Conservation (phyloP, 2,329 filamentous ascomycete genomes). For the Talaromyces islandicus region DNA sequence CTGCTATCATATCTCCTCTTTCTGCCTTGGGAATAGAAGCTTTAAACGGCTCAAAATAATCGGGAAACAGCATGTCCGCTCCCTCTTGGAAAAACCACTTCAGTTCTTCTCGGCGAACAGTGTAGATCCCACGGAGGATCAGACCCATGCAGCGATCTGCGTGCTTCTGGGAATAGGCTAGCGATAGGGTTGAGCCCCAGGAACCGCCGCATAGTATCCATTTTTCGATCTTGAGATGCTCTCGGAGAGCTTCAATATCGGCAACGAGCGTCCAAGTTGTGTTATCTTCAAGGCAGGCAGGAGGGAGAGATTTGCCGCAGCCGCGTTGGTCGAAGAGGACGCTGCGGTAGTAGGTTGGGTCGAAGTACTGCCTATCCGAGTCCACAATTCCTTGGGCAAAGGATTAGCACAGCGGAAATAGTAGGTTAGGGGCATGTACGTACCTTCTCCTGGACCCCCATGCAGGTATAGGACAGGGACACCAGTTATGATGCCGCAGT, state of each 20-base stretch:
- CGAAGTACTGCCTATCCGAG: slow-evolving; percentile 30
- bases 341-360: slow-evolving; percentile 39
- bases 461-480: slow-evolving; percentile 32
- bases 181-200: slow-evolving; percentile 42
- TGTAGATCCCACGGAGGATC: slow-evolving; percentile 40
- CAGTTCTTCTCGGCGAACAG: neutral
- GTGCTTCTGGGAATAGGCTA: slow-evolving; percentile 41
- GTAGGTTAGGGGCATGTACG: slow-evolving; percentile 15
- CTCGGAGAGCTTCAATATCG: slow-evolving; percentile 39
- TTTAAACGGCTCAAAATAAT: neutral
- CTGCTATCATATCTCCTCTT: neutral
- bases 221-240: slow-evolving; percentile 36
- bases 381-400: neutral
- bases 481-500: neutral
- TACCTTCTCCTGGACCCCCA: slow-evolving; percentile 39
- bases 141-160: slow-evolving; percentile 33
- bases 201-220: slow-evolving; percentile 46
- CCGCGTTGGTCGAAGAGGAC: slow-evolving; percentile 46
- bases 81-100: slow-evolving; percentile 1
- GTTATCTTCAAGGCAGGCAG: slow-evolving; percentile 37
- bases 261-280: slow-evolving; percentile 40
- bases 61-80: neutral
- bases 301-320: slow-evolving; percentile 38
- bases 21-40: neutral
- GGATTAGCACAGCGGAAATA: neutral